A percentile compares a stretch with the other conserved stretches of the same genome.
phyloP scores from a whole-genome alignment of 306 rosid genomes.

The Acacia confusa region DNA sequence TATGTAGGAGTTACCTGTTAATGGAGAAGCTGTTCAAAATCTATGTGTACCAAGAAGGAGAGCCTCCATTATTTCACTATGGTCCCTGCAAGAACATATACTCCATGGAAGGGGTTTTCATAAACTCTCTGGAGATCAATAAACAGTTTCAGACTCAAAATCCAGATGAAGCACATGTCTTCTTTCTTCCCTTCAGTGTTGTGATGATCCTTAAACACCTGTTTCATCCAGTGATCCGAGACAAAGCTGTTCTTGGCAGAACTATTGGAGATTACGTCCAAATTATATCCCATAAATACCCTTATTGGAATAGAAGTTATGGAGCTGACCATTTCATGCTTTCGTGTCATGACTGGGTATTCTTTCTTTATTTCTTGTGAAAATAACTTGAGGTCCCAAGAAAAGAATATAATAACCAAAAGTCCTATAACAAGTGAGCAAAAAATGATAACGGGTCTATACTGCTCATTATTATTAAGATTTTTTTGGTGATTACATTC shows the following conservation, averaged over 20 bases:
- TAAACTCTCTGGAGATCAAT: slow-evolving; percentile 49
- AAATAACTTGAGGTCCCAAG: too few species aligned
- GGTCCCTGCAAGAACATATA: slow-evolving; percentile 69
- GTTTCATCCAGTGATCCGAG: slow-evolving; percentile 54
- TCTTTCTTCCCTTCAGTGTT: slow-evolving; percentile 67
- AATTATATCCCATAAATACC: slow-evolving; percentile 49
- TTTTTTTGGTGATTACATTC: background rate
- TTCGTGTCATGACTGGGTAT: slow-evolving; percentile 73
- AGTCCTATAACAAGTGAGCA: too few species aligned
- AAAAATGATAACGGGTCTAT: too few species aligned
- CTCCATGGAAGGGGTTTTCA: slow-evolving; percentile 67
- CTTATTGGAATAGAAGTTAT: slow-evolving; percentile 61
- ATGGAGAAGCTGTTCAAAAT: slow-evolving; percentile 60
- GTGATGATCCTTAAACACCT: slow-evolving; percentile 54
- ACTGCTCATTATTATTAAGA: too few species aligned
- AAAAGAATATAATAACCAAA: too few species aligned
- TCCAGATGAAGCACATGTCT: slow-evolving; percentile 59
- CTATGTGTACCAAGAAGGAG: slow-evolving; percentile 62
- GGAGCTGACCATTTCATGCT: slow-evolving; percentile 77
- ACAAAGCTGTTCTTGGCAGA: slow-evolving; percentile 58
- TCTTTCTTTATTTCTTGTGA: background rate
- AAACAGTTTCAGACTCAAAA: slow-evolving; percentile 43
- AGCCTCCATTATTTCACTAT: slow-evolving; percentile 62
- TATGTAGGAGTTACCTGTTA: slow-evolving; percentile 50
- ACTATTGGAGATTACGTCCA: slow-evolving; percentile 60